Evolutionary conservation across 371 early-diverging fungal species (phyloP).

Genomic region (Mucor indicus): DNA sequence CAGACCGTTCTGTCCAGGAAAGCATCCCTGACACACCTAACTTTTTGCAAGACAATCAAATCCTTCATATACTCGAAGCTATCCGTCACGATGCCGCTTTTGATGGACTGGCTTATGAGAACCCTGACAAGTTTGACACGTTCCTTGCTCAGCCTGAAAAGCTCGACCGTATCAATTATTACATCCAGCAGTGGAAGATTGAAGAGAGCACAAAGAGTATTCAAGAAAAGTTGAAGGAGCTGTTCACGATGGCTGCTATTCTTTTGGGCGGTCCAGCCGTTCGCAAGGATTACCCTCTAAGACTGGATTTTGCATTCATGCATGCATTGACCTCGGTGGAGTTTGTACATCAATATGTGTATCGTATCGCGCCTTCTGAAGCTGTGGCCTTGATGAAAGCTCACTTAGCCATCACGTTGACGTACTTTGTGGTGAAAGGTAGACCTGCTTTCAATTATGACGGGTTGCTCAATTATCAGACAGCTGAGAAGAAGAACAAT

Average conservation of each 20-base stretch:
- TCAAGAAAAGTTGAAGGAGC: conserved; percentile 33
- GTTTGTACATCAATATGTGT: conserved; percentile 44
- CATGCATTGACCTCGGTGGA: conserved; percentile 54
- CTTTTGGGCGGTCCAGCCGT: conserved; percentile 30
- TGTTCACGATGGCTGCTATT: conserved; percentile 22
- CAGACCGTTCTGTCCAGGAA: background rate
- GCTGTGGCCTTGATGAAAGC: conserved; percentile 36
- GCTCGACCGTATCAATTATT: conserved; percentile 23
- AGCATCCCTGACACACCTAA: conserved; percentile 12
- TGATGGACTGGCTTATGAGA: too few species aligned
- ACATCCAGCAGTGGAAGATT: conserved; percentile 32
- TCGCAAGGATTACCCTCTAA: conserved; percentile 19
- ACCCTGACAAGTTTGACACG: too few species aligned
- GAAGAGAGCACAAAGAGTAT: conserved; percentile 27
- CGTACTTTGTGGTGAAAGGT: conserved; percentile 36
- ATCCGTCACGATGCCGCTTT: conserved; percentile 33
- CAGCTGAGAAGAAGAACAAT: conserved; percentile 19
- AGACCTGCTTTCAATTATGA: conserved; percentile 41
- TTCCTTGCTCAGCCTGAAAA: conserved; percentile 14
- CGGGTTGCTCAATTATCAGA: conserved; percentile 27
- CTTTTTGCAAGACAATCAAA: conserved; percentile 15
- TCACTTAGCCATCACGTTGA: conserved; percentile 32
- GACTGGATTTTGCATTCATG: conserved; percentile 50
- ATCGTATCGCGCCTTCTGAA: conserved; percentile 28
- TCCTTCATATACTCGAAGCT: conserved; percentile 22